Evolutionary conservation across 495 filamentous ascomycete species (phyloP).

Genomic region (Trichocladium antarcticum): DNA sequence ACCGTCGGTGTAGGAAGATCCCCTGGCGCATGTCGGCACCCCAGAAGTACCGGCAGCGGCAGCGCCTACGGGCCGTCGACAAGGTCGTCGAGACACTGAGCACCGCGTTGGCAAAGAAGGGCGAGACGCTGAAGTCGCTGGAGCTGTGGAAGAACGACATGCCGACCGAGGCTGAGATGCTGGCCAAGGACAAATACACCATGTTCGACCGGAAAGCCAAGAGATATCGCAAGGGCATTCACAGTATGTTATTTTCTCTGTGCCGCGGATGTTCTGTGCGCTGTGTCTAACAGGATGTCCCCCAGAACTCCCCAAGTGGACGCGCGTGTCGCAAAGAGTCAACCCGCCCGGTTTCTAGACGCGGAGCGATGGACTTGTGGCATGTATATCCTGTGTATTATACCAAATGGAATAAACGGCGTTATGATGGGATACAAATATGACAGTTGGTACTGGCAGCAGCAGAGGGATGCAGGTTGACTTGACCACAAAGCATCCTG

Average conservation of each 20-base stretch:
- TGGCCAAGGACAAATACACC: slow-evolving; percentile 93
- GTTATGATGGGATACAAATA: slow-evolving; percentile 4
- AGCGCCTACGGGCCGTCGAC: slow-evolving; percentile 78
- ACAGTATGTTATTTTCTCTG: slow-evolving; percentile 55
- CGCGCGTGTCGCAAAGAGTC: slow-evolving; percentile 78
- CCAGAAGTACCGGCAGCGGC: slow-evolving; percentile 83
- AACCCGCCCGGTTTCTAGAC: slow-evolving; percentile 87
- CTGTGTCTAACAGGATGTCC: slow-evolving; percentile 13
- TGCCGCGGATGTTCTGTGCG: slow-evolving; percentile 7
- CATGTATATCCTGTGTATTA: slow-evolving; percentile 21
- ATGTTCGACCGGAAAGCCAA: slow-evolving; percentile 95
- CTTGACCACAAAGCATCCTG: background rate
- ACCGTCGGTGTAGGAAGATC: slow-evolving; percentile 63
- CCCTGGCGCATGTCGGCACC: slow-evolving; percentile 87
- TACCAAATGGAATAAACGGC: slow-evolving; percentile 17
- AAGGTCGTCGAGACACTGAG: slow-evolving; percentile 65
- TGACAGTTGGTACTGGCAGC: background rate
- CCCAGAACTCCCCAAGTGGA: slow-evolving; percentile 89
- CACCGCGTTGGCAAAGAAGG: slow-evolving; percentile 59
- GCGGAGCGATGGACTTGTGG: slow-evolving; percentile 4
- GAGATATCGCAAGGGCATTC: slow-evolving; percentile 89
- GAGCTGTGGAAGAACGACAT: slow-evolving; percentile 88
- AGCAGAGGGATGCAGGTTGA: background rate
- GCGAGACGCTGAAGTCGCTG: slow-evolving; percentile 57
- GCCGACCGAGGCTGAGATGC: slow-evolving; percentile 93